Evolutionary conservation across 2,329 filamentous ascomycete genomes (phyloP).

Genomic region (Epichloe scottii): DNA sequence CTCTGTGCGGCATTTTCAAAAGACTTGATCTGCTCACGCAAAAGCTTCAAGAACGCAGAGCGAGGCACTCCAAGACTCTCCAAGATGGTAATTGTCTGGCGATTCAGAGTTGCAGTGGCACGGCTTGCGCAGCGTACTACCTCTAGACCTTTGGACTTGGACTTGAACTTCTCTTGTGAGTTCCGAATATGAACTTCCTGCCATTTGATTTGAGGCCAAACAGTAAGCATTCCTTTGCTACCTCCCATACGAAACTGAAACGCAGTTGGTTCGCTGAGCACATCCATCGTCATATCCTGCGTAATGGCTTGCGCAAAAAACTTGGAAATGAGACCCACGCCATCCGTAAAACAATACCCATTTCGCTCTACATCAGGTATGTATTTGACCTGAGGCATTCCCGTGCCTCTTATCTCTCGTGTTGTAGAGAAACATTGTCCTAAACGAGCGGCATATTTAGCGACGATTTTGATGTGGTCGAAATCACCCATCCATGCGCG

Average conservation of each 20-base stretch:
- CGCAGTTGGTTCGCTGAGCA: constrained; percentile 55
- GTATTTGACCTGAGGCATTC: constrained; percentile 42
- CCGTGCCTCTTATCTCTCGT: constrained; percentile 53
- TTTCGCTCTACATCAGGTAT: constrained; percentile 62
- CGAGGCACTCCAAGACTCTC: constrained; percentile 62
- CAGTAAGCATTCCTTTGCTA: constrained; percentile 75
- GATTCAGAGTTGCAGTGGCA: constrained; percentile 69
- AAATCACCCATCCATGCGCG: constrained; percentile 82
- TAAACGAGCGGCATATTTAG: constrained; percentile 77
- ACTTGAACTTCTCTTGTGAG: constrained; percentile 79
- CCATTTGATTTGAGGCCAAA: constrained; percentile 55
- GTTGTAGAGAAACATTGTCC: constrained; percentile 97
- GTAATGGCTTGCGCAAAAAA: constrained; percentile 65
- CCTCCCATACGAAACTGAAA: constrained; percentile 90
- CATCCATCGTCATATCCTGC: constrained; percentile 51
- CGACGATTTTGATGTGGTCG: constrained; percentile 65
- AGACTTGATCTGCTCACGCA: constrained; percentile 52
- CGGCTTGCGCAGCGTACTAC: constrained; percentile 72
- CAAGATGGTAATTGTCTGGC: constrained; percentile 81
- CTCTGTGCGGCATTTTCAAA: constrained; percentile 60
- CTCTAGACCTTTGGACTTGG: constrained; percentile 61
- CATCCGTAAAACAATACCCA: constrained; percentile 71
- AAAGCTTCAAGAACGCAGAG: constrained; percentile 52
- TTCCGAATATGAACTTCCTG: constrained; percentile 65
- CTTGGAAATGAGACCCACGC: constrained; percentile 81